Conservation (phyloP, 2,329 filamentous ascomycete genomes). For the Fusarium chlamydosporum region DNA sequence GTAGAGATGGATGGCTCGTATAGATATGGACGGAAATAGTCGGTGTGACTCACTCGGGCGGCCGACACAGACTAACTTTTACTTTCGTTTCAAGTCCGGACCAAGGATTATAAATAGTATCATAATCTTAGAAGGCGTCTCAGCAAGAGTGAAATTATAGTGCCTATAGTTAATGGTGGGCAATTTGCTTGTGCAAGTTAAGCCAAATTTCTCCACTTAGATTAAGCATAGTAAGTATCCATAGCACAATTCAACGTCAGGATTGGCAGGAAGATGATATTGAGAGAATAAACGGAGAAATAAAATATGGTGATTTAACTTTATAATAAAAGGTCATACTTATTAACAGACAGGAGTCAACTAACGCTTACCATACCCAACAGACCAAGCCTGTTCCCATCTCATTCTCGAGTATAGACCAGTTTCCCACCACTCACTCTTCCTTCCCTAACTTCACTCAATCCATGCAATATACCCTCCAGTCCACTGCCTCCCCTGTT, state of each 20-base stretch:
- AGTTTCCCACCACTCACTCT: constrained; percentile 10
- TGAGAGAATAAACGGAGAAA: too few species aligned
- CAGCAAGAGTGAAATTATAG: too few species aligned
- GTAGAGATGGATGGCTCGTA: too few species aligned
- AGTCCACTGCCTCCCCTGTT: constrained; percentile 7
- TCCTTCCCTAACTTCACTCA: not conserved
- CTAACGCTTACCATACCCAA: too few species aligned
- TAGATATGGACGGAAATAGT: not conserved
- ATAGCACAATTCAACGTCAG: constrained; percentile 32
- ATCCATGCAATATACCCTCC: not conserved
- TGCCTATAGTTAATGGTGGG: not conserved
- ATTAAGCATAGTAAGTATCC: constrained; percentile 16
- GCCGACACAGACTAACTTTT: not conserved
- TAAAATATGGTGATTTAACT: too few species aligned
- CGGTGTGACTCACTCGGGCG: not conserved
- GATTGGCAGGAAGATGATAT: not conserved
- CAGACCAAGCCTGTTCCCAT: too few species aligned
- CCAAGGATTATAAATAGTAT: too few species aligned
- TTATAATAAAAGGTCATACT: too few species aligned
- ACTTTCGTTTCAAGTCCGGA: too few species aligned
- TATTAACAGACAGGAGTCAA: too few species aligned
- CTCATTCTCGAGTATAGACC: constrained; percentile 11
- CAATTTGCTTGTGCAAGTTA: not conserved
- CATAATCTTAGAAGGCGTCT: too few species aligned
- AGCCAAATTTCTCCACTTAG: not conserved